Evolutionary conservation across 2,329 filamentous ascomycete genomes (phyloP), one percentile per base, ranked within the genome.

Genomic region (Penicillium sp.): DNA sequence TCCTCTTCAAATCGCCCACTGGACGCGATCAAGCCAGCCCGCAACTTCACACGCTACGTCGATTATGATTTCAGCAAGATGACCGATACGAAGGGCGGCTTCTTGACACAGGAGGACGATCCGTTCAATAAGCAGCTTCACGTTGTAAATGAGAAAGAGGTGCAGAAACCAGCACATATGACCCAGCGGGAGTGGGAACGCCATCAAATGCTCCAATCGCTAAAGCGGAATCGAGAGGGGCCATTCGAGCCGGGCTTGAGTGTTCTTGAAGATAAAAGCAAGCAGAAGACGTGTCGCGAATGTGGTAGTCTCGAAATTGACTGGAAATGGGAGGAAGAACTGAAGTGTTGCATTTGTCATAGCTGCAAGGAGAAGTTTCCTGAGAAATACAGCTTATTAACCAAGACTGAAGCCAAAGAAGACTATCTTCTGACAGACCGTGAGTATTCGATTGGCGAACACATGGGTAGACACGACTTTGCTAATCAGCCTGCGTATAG

Each of bases 31-130:
- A 84, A 83, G 47, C 86, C 92, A 0, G 88, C 89, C 33, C 82
- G 84, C 63, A 96, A 95, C 64, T 96, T 97, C 60, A 83, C 88
- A 53, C 92, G 93, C 68, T 97, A 87, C 67, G 91, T 99, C 64
- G 93, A 99, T 66, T 97, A 96, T 73, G 93, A 99, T 70, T 93
- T 99, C 72, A 92, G 88, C 66, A 87, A 92, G 72, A 97, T 99
- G 90, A 95, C 87, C 6, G 93, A 99, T 69, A 97, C 92, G 0
- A 96, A 96, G 66, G 93, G 93, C 54, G 93, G 93, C 0, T 99
- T 99, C 70, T 72, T 99, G 57, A 88, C 86, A n/a, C 80, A 82
- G 1, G 88, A 92, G 54, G 93, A 99, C 65, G 93, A 99, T 69
- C 93, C 93, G 1, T 83, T 86, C 66, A 95, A 95, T 66, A 86